phyloP scores from a whole-genome alignment of 225 moss, liverwort and hornwort genomes.

The Anthoceros angustus region DNA sequence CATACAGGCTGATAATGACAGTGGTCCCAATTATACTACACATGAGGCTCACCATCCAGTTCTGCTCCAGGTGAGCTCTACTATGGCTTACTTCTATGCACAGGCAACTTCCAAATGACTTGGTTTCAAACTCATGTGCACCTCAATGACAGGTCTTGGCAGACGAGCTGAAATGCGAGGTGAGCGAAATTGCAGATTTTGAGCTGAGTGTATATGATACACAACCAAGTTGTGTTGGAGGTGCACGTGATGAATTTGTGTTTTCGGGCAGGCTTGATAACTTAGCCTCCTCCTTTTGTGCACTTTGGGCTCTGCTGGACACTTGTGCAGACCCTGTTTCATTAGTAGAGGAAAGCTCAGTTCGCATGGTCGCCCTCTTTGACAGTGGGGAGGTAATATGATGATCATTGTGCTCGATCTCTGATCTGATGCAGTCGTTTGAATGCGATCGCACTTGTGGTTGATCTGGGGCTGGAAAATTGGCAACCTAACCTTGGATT shows the following conservation, averaged over 20 bases:
- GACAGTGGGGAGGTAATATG: slow-evolving; percentile 66
- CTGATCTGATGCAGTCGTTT: neutral
- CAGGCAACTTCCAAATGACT: neutral
- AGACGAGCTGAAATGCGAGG: slow-evolving; percentile 50
- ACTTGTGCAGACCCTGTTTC: slow-evolving; percentile 34
- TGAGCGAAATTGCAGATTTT: slow-evolving; percentile 76
- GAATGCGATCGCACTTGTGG: neutral
- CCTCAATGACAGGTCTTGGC: slow-evolving; percentile 49
- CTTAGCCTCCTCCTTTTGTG: slow-evolving; percentile 67
- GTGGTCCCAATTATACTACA: slow-evolving; percentile 43
- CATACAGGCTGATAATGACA: slow-evolving; percentile 32
- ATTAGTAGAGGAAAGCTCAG: slow-evolving; percentile 54
- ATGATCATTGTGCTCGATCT: neutral
- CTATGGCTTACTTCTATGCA: neutral
- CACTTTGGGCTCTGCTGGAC: slow-evolving; percentile 59
- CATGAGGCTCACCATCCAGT: slow-evolving; percentile 68
- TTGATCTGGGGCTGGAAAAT: neutral
- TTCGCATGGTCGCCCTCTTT: slow-evolving; percentile 65
- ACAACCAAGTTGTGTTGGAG: slow-evolving; percentile 68
- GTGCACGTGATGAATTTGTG: slow-evolving; percentile 74
- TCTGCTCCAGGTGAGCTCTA: slow-evolving; percentile 47
- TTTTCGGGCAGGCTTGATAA: slow-evolving; percentile 90
- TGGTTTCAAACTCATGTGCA: neutral
- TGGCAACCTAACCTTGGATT: too few species aligned
- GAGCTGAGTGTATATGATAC: slow-evolving; percentile 81